These are phyloP conservation scores for Canavalia ensiformis DNA, from an alignment of 306 rosid species.

Conservation along the genomic window DNA sequence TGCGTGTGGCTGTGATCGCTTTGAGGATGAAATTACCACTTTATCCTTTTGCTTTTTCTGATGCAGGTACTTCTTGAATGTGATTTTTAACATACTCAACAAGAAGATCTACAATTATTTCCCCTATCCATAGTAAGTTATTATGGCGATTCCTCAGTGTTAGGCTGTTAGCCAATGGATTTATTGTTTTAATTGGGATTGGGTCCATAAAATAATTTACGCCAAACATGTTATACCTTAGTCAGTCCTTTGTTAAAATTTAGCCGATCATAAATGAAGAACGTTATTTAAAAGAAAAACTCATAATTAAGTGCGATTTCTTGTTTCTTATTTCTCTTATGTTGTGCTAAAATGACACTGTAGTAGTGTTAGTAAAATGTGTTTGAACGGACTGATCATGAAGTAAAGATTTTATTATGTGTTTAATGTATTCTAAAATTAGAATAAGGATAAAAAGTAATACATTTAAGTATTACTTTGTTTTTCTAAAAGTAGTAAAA, in stretches of 20 bases:
- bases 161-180: background rate
- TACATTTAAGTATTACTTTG: background rate
- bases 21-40: conserved; percentile 33
- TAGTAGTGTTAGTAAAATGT: background rate
- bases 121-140: conserved; percentile 92
- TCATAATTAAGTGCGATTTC: background rate
- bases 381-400: background rate
- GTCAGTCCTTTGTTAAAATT: background rate
- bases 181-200: background rate
- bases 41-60: conserved; percentile 36
- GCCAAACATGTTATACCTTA: background rate
- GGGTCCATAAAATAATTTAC: background rate
- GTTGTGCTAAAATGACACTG: background rate
- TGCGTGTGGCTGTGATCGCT: conserved; percentile 30
- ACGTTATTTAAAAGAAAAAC: background rate
- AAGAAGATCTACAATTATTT: conserved; percentile 96
- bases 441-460: background rate
- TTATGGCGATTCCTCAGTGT: background rate
- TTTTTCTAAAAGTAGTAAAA: background rate
- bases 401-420: background rate
- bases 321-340: background rate
- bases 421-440: background rate
- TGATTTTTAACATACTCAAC: conserved; percentile 94
- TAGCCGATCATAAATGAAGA: background rate
- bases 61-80: conserved; percentile 92